phyloP scores from a whole-genome alignment of 331 rosid species.

The Quercus phellos region DNA sequence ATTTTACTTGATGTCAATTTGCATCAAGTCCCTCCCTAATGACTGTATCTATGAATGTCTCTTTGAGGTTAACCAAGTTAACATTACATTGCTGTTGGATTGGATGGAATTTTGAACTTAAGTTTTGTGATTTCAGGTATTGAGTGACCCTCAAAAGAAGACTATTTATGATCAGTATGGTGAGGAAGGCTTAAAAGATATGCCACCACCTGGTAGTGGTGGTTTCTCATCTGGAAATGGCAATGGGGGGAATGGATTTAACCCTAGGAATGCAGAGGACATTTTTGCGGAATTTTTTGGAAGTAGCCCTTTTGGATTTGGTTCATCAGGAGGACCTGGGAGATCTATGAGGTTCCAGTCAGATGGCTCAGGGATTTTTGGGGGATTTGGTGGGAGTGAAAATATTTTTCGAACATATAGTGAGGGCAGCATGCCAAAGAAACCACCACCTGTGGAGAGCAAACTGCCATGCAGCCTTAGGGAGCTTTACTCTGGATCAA shows the following conservation, averaged over 20 bases:
- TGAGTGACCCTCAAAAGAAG: slow-evolving; percentile 82
- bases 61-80: neutral
- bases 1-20: neutral
- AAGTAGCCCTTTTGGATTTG: slow-evolving; percentile 85
- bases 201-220: slow-evolving; percentile 60
- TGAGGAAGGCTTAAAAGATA: slow-evolving; percentile 86
- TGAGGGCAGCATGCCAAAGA: slow-evolving; percentile 55
- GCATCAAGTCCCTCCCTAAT: neutral
- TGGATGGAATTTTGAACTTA: neutral
- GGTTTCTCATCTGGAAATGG: slow-evolving; percentile 36
- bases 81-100: neutral
- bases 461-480: slow-evolving; percentile 79
- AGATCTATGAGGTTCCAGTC: slow-evolving; percentile 66
- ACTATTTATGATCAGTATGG: slow-evolving; percentile 71
- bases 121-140: slow-evolving; percentile 48
- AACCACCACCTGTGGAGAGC: slow-evolving; percentile 79
- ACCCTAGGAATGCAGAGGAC: slow-evolving; percentile 91
- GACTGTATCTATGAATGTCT: neutral
- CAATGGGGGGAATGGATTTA: slow-evolving; percentile 52
- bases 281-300: slow-evolving; percentile 97
- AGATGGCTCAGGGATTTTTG: slow-evolving; percentile 55
- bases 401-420: slow-evolving; percentile 46
- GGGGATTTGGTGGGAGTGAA: slow-evolving; percentile 59
- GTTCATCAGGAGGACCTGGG: slow-evolving; percentile 71
- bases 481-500: slow-evolving; percentile 82